A percentile compares a stretch with the other conserved stretches of the same genome.
phyloP scores from a whole-genome alignment of 306 rosid genomes.

The Lupinus albus region DNA sequence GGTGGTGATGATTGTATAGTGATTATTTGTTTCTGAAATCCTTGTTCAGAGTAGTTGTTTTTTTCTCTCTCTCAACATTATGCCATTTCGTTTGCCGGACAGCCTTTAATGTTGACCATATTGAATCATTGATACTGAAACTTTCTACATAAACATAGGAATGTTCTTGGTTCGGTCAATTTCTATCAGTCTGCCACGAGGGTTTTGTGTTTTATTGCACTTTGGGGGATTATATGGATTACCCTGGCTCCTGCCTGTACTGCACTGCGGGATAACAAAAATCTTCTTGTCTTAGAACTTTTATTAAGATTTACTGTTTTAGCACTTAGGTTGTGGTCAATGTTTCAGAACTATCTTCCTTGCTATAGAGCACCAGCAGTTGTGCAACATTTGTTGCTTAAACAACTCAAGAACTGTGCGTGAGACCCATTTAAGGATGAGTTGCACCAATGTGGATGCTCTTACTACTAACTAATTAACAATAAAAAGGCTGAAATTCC shows the following conservation, averaged over 20 bases:
- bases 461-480: neutral
- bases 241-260: neutral
- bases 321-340: neutral
- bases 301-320: too few relatives aligned
- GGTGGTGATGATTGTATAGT: constrained; percentile 1
- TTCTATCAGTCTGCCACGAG: neutral
- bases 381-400: too few relatives aligned
- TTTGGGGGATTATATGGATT: neutral
- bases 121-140: constrained; percentile 5
- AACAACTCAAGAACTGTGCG: too few relatives aligned
- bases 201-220: constrained; percentile 1
- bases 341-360: neutral
- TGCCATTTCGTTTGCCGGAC: constrained; percentile 1
- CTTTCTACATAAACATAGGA: neutral
- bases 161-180: neutral
- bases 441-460: too few relatives aligned
- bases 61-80: neutral
- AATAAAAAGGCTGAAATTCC: neutral
- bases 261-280: neutral
- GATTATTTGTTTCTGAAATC: neutral
- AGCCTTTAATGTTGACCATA: neutral
- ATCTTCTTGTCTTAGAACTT: constrained; percentile 13
- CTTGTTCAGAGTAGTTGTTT: neutral
- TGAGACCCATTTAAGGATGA: too few relatives aligned
- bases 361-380: too few relatives aligned